phyloP scores from a whole-genome alignment of 1,139 yeast species.

The Diutina scorzettiae region DNA sequence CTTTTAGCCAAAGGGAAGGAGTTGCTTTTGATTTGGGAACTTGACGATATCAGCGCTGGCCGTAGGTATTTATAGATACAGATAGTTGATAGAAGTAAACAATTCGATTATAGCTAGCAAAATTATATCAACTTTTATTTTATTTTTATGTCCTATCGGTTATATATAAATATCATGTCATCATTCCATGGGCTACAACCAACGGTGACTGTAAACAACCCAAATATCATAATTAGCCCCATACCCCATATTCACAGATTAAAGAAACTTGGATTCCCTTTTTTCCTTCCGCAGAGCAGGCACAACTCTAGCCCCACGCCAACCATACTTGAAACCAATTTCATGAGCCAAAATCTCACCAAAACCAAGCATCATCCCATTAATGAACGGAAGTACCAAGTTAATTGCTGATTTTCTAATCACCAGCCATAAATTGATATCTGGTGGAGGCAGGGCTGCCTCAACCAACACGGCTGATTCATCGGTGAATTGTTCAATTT shows the following conservation, averaged over 20 bases:
- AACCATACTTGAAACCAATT: constrained; percentile 67
- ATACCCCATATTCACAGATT: neutral
- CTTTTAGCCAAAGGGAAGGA: constrained; percentile 8
- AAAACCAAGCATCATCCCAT: constrained; percentile 93
- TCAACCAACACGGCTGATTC: neutral
- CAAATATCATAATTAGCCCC: neutral
- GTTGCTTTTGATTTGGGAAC: neutral
- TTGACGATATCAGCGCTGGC: no score
- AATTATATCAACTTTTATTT: no score
- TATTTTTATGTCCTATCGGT: no score
- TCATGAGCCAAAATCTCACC: constrained; percentile 96
- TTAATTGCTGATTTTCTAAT: constrained; percentile 53
- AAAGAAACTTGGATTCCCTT: neutral
- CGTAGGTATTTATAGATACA: no score
- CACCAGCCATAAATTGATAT: constrained; percentile 19
- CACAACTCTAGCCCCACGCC: constrained; percentile 62
- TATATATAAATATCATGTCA: no score
- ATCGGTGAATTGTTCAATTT: no score
- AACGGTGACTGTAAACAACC: no score
- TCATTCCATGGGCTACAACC: no score
- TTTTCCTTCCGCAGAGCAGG: constrained; percentile 14
- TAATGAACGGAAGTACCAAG: constrained; percentile 72
- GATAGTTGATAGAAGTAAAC: no score
- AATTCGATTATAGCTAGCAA: no score
- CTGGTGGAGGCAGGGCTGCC: neutral